Base-by-base conservation (phyloP, 305 asterid species). In the Rubia peregrina region DNA sequence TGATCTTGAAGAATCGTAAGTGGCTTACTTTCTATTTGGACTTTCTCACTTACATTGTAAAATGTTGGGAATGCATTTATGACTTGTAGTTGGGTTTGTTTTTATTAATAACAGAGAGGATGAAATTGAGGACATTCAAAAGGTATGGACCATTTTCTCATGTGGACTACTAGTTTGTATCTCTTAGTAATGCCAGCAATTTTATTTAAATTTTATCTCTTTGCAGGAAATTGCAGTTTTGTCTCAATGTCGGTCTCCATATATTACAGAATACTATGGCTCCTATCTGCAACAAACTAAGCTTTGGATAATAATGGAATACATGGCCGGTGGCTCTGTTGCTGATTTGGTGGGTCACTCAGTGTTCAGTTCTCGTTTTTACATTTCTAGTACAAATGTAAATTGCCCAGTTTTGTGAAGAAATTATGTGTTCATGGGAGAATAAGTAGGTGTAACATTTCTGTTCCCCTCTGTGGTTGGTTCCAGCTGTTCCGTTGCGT, bases 251-350 rank as follows among this genome's bases (percentile, higher is more conserved):
- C 95, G 97, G 74, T 92, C 97, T 73, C 89, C 80, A 65, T 92
- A 84, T 83, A 92, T 92, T 81, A 92, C 98, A 11, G 98, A 92
- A 73, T 92, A 92, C 77, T 92, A 90, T 81, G 89, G 96, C 77
- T 92, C 98, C 38, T 85, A 82, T 80, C 85, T 92, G 78, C 75
- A 84, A 77, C 91, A 90, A 77, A 92, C 98, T 14, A 92, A 90
- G 83, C 88, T 92, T 57, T 92, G 97, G 98, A 90, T 92, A 79
- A 85, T 92, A 80, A 90, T 92, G 98, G 98, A 92, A 80, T 92
- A 85, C 90, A 92, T 92, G 98, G 97, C 97, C 79, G 98, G 98
- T 75, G 98, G 98, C 70, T 92, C 98, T 80, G 98, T 92, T 74
- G 96, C 98, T 73, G 98, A 92, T 83, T 81, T 92, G 85, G 98